Conservation (phyloP, 257 asterid genomes). For the Solanum chilense region DNA sequence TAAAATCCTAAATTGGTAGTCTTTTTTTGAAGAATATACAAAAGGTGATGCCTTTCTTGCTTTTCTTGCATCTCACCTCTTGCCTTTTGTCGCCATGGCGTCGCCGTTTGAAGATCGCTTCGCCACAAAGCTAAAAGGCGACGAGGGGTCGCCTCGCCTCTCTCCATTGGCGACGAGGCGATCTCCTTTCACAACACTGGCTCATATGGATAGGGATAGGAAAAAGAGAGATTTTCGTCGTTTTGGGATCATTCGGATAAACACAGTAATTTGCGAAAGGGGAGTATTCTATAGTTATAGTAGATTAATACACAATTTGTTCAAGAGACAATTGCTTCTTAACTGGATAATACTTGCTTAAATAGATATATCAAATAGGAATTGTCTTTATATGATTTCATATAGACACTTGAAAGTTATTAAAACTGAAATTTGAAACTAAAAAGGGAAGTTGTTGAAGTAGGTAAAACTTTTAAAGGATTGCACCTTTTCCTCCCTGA, state of each 20-base stretch:
- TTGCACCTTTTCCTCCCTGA: background rate
- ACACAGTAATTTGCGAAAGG: background rate
- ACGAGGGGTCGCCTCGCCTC: too few relatives aligned
- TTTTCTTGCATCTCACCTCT: too few relatives aligned
- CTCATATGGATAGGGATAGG: background rate
- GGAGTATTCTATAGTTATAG: background rate
- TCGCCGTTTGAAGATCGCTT: too few relatives aligned
- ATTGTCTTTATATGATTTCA: background rate
- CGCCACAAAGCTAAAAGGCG: too few relatives aligned
- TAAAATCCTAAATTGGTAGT: too few relatives aligned
- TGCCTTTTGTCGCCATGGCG: too few relatives aligned
- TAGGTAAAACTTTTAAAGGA: background rate
- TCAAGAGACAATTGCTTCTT: background rate
- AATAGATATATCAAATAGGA: background rate
- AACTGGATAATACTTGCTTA: background rate
- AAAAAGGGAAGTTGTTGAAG: background rate
- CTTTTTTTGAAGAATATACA: too few relatives aligned
- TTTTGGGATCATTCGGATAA: background rate
- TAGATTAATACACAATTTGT: background rate
- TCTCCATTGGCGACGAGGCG: too few relatives aligned
- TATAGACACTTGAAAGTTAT: background rate
- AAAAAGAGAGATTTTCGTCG: background rate
- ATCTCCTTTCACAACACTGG: background rate
- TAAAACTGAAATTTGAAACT: background rate
- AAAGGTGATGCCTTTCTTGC: too few relatives aligned